Evolutionary conservation across 305 asterid genomes (phyloP), one percentile per base, ranked within the genome.

Genomic region (Fraxinus baroniana): DNA sequence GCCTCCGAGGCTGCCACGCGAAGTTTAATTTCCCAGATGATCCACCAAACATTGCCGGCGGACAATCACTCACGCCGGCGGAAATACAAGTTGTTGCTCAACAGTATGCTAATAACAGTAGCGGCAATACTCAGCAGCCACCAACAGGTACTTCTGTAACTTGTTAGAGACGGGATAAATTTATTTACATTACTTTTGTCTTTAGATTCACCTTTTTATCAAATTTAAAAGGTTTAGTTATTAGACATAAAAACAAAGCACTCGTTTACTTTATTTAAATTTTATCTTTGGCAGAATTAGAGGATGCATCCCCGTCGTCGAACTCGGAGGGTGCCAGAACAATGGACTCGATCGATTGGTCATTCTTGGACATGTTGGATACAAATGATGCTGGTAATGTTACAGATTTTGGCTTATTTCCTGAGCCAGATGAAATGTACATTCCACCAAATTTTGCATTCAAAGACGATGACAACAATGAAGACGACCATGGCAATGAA

Each of bases 1-100:
- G 93, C 89, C 90, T 91, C 72, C 91, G 95, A 2, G 95, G 93
- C 76, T 78, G 74, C 82, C 30, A 4, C 70, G 95, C 93, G 0
- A 89, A 87, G 62, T 86, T 91, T 84, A 91, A 91, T 77, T 90
- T 91, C 84, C 92, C 95, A 3, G 83, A 86, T 7, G 86, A 89
- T 15, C 93, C 91, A 0, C 94, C 93, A 71, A 35, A 78, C 78
- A 81, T 90, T 8, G 60, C 77, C 22, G 87, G 83, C 49, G 91
- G 89, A 0, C 81, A 78, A 57, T 33, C 75, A 0, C 84, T 91
- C 15, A 26, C 86, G 0, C 90, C 88, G 2, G 68, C 86, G 0
- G 80, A 87, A 73, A 90, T 91, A 9, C 93, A 86, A 49, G 74
- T 82, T 15, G 84, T 85, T 1, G 94, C 94, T 9, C 91, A 90